Conservation (phyloP, 2,329 filamentous ascomycete species). For the Colletotrichum karsti region DNA sequence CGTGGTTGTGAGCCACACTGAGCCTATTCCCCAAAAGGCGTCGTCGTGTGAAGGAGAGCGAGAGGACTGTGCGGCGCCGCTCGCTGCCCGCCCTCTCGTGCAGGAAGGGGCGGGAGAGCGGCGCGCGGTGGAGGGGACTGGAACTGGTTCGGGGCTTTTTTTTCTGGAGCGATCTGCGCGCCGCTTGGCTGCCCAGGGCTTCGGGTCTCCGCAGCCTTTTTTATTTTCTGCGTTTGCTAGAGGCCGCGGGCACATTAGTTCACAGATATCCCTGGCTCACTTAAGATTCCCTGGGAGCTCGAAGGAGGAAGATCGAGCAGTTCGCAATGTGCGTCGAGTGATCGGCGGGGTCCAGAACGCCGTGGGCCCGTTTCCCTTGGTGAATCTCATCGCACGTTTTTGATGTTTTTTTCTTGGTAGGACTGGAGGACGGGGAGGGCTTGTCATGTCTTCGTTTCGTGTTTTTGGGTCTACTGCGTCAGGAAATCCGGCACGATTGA, state of each 20-base stretch:
- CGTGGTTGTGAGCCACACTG: too few relatives aligned
- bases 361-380: not conserved
- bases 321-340: not conserved
- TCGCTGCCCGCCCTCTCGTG: not conserved
- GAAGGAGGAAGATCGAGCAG: constrained; percentile 1
- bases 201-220: not conserved
- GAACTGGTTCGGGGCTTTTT: not conserved
- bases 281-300: not conserved
- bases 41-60: too few relatives aligned
- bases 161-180: not conserved
- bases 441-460: constrained; percentile 16
- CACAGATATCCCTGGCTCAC: too few relatives aligned
- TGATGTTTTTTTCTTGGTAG: not conserved
- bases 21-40: too few relatives aligned
- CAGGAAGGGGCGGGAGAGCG: not conserved
- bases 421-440: not conserved
- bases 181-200: not conserved
- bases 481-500: not conserved
- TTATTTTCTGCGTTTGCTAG: too few relatives aligned
- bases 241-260: too few relatives aligned
- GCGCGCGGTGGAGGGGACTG: not conserved
- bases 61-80: not conserved
- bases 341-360: constrained; percentile 10
- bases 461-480: constrained; percentile 12
- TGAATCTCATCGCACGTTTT: not conserved